These are phyloP conservation scores for Claviceps africana DNA, from an alignment of 2,329 filamentous ascomycete species.

Conservation along the genomic window DNA sequence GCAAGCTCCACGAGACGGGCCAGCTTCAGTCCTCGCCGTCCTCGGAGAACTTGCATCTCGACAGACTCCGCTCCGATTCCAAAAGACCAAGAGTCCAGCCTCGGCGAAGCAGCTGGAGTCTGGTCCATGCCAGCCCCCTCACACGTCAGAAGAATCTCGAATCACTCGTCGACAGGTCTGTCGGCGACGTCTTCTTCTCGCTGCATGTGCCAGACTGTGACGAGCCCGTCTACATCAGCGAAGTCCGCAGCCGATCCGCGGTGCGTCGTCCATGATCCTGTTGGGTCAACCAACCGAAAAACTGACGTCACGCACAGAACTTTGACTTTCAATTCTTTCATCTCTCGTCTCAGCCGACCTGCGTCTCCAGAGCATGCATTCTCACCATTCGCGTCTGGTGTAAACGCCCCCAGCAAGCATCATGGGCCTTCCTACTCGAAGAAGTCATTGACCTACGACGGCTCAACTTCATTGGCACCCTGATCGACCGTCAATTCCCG, in stretches of 20 bases:
- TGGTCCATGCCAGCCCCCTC: conserved; percentile 31
- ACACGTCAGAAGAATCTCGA: conserved; percentile 63
- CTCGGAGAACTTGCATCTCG: conserved; percentile 9
- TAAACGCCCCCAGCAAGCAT: conserved; percentile 34
- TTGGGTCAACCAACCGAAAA: neutral
- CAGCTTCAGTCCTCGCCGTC: conserved; percentile 43
- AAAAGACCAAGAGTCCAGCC: conserved; percentile 12
- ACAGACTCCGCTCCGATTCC: conserved; percentile 5
- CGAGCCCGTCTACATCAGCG: conserved; percentile 82
- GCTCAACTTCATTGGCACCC: conserved; percentile 64
- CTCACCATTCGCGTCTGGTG: conserved; percentile 66
- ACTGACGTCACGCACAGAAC: conserved; percentile 35
- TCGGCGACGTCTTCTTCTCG: conserved; percentile 84
- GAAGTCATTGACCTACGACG: conserved; percentile 56
- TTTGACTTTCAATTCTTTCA: conserved; percentile 83
- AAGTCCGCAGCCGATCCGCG: conserved; percentile 64
- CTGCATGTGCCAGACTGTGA: conserved; percentile 52
- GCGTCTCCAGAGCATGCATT: conserved; percentile 49
- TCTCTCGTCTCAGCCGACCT: conserved; percentile 46
- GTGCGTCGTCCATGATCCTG: conserved; percentile 18
- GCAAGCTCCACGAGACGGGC: conserved; percentile 30
- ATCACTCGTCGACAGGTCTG: conserved; percentile 51
- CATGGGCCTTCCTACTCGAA: conserved; percentile 53
- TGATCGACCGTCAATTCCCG: conserved; percentile 59
- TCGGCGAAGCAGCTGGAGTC: conserved; percentile 35